Percentiles rank a stretch among this genome's conserved stretches.
Evolutionary conservation across 805 yeast genomes (phyloP).

Genomic region (Brettanomyces custersianus): DNA sequence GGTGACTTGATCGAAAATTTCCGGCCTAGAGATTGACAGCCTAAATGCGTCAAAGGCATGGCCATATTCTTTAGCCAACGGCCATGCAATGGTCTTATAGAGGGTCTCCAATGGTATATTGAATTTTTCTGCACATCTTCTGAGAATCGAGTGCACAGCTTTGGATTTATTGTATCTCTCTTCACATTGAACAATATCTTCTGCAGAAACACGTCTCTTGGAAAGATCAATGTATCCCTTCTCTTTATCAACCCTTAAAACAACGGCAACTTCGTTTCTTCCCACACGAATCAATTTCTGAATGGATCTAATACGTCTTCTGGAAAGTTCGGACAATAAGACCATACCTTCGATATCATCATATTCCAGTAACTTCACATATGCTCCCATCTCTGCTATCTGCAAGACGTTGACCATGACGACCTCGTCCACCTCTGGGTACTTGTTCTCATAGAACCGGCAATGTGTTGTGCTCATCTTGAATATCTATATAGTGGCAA

Average conservation of each 20-base stretch:
- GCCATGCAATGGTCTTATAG: constrained; percentile 94
- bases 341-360: constrained; percentile 99
- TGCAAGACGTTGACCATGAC: constrained; percentile 98
- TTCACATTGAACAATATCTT: constrained; percentile 94
- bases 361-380: constrained; percentile 89
- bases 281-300: constrained; percentile 97
- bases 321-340: constrained; percentile 84
- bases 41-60: constrained; percentile 98
- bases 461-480: constrained; percentile 81
- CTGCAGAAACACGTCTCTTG: constrained; percentile 96
- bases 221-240: constrained; percentile 97
- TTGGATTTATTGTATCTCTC: constrained; percentile 94
- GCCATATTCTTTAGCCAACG: constrained; percentile 88
- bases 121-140: constrained; percentile 97
- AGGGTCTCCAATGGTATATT: constrained; percentile 76
- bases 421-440: constrained; percentile 97
- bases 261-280: constrained; percentile 96
- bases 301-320: constrained; percentile 97
- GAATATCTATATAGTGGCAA: too few relatives aligned
- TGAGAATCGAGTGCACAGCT: constrained; percentile 95
- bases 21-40: constrained; percentile 84
- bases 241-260: constrained; percentile 95
- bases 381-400: constrained; percentile 99
- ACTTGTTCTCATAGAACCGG: constrained; percentile 96
- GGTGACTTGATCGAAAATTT: constrained; percentile 72